Evolutionary conservation across 805 yeast species (phyloP).

Genomic region (Pichia cabralensis): DNA sequence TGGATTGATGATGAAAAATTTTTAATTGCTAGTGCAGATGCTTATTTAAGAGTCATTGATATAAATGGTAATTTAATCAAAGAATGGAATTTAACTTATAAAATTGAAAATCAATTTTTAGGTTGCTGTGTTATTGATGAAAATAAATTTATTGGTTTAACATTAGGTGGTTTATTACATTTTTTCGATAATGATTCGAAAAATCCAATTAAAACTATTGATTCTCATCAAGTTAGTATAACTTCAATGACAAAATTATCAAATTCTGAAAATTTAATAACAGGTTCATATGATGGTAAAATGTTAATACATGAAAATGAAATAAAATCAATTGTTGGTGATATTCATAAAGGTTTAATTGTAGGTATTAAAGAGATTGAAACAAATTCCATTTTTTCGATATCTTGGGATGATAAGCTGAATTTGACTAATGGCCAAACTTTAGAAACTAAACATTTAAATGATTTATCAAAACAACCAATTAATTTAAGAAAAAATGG

Average conservation of each 20-base stretch:
- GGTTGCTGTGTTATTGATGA: conserved; percentile 56
- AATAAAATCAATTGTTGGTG: conserved; percentile 28
- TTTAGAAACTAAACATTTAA: conserved; percentile 16
- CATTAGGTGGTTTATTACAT: conserved; percentile 63
- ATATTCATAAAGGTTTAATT: conserved; percentile 55
- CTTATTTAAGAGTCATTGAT: conserved; percentile 58
- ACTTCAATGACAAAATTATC: conserved; percentile 40
- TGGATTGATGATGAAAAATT: conserved; percentile 59
- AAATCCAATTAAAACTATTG: conserved; percentile 32
- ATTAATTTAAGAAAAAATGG: conserved; percentile 28
- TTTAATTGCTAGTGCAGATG: conserved; percentile 81
- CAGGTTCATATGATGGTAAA: conserved; percentile 82
- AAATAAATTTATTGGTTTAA: conserved; percentile 48
- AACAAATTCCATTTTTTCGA: conserved; percentile 21
- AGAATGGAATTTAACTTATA: conserved; percentile 40
- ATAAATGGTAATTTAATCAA: conserved; percentile 34
- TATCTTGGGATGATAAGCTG: conserved; percentile 86
- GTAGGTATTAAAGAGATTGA: conserved; percentile 33
- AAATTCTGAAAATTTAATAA: conserved; percentile 21
- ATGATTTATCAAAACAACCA: conserved; percentile 40
- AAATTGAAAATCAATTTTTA: conserved; percentile 60
- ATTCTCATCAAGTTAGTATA: conserved; percentile 78
- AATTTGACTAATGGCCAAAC: conserved; percentile 26
- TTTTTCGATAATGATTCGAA: conserved; percentile 36
- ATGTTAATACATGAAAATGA: conserved; percentile 48